Base-by-base conservation (phyloP, 352 stramenopile genomes). In the Bremia lactucae region DNA sequence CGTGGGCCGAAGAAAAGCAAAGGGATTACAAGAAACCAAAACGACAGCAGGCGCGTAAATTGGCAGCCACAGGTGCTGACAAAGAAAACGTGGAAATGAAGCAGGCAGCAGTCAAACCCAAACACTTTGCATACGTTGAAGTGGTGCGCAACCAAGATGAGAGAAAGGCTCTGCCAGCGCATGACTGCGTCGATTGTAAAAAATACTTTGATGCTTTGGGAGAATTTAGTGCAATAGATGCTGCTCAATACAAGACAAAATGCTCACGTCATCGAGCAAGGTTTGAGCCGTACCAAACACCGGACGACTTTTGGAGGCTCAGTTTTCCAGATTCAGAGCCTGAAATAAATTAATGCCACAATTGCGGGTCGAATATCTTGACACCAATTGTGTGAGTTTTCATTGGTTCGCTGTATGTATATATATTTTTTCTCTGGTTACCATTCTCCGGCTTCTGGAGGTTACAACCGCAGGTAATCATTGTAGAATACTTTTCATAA, bases 241-340 rank as follows among this genome's bases (percentile, higher is more conserved):
- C 73, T 24, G 45, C 60, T 20, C 46, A 52, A 16, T 64, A 79
- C 14, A 78, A 77, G 48, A 48, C 58, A 42, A 66, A 60, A 24
- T 91, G 78, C 44, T 91, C 78, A 21, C 72, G 78, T 6, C 78
- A 91, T 51, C 78, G 78, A 10, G 78, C 78, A 6, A 59, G 69
- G 36, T 84, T 72, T 23, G 60, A 86, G 36, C 75, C 71, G 16
- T 83, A 84, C 49, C 56, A 86, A 29, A 91, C 78, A n/a, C 78
- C 78, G 5, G 75, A 91, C 38, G 78, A 87, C 46, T 91, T 90
- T 43, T 91, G 78, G 78, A 63, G 75, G 16, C 52, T 91, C 13
- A 91, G 68, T 41, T 91, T 91, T 51, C 75, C 78, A 1, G 78
- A 91, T 43, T 88, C 74, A 6, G 48, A 49, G 21, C 39, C 38